These are phyloP conservation scores for Yarrowia keelungensis DNA, from an alignment of 805 yeast species.

Conservation along the genomic window DNA sequence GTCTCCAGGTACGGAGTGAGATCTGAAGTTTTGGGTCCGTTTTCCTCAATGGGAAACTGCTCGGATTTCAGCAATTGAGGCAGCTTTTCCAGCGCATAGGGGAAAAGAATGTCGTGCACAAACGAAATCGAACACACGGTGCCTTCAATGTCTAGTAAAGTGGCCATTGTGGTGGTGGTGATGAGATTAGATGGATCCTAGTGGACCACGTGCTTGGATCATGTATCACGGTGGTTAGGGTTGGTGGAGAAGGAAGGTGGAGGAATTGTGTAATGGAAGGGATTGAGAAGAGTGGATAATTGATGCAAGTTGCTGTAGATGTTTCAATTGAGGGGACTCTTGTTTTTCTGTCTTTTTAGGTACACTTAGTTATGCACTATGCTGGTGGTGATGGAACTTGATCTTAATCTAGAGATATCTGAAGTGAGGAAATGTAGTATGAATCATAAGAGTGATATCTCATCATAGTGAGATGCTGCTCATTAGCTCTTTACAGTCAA, in stretches of 20 bases:
- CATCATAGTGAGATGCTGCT: too few relatives aligned
- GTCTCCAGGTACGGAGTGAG: constrained; percentile 50
- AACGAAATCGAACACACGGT: constrained; percentile 91
- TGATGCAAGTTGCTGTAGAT: too few relatives aligned
- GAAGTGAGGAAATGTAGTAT: too few relatives aligned
- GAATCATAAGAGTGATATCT: too few relatives aligned
- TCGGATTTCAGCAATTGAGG: constrained; percentile 43
- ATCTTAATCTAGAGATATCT: too few relatives aligned
- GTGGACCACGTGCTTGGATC: constrained; percentile 18
- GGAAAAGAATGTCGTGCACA: constrained; percentile 76
- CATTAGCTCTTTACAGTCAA: too few relatives aligned
- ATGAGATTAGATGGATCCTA: background rate
- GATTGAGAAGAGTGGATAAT: too few relatives aligned
- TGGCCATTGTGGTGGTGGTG: constrained; percentile 4
- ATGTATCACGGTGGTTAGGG: constrained; percentile 8
- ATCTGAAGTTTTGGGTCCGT: background rate
- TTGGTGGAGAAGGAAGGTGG: background rate
- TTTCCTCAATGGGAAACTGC: constrained; percentile 45
- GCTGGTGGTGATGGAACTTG: too few relatives aligned
- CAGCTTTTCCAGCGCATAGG: constrained; percentile 63
- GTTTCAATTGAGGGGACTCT: too few relatives aligned
- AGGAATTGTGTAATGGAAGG: too few relatives aligned
- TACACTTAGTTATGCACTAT: too few relatives aligned
- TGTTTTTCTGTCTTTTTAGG: too few relatives aligned
- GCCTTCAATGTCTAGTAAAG: constrained; percentile 83